These are phyloP conservation scores for Neolentinus lepideus DNA, from an alignment of 1,284 basidiomycete genomes.

Conservation along the genomic window DNA sequence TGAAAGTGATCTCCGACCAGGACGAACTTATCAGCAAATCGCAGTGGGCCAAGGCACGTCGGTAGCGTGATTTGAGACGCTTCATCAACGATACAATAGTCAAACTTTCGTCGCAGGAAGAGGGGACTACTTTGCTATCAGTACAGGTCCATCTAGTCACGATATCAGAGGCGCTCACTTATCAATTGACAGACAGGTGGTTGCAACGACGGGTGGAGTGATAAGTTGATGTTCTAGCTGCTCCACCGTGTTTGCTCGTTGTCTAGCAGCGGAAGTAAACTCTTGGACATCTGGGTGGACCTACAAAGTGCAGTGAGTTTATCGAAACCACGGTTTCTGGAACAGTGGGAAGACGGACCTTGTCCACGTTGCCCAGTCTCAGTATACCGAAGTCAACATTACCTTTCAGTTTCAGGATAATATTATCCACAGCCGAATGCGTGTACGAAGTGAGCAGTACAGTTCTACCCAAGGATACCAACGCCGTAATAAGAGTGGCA, in stretches of 20 bases:
- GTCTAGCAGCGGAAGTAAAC: conserved; percentile 57
- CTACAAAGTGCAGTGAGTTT: conserved; percentile 27
- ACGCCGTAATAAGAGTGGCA: conserved; percentile 76
- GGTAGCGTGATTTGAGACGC: conserved; percentile 97
- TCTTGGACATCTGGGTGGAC: conserved; percentile 74
- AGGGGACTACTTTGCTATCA: conserved; percentile 51
- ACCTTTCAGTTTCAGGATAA: conserved; percentile 73
- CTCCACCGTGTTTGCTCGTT: conserved; percentile 56
- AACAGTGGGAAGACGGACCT: conserved; percentile 38
- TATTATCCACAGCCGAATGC: conserved; percentile 96
- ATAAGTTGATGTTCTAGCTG: conserved; percentile 78
- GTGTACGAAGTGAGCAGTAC: conserved; percentile 92
- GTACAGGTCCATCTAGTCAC: background rate
- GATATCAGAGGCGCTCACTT: conserved; percentile 52
- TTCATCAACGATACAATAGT: conserved; percentile 98
- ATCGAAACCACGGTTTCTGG: background rate
- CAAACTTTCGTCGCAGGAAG: conserved; percentile 82
- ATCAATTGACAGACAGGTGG: conserved; percentile 89
- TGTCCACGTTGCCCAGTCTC: conserved; percentile 86
- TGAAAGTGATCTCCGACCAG: conserved; percentile 98
- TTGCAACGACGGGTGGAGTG: conserved; percentile 88
- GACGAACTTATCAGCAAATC: conserved; percentile 87
- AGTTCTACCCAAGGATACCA: conserved; percentile 79
- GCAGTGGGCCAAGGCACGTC: conserved; percentile 88
- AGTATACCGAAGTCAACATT: conserved; percentile 56